These are phyloP conservation scores for Stygiomarasmius scandens DNA, from an alignment of 1,284 basidiomycete species.

Conservation along the genomic window DNA sequence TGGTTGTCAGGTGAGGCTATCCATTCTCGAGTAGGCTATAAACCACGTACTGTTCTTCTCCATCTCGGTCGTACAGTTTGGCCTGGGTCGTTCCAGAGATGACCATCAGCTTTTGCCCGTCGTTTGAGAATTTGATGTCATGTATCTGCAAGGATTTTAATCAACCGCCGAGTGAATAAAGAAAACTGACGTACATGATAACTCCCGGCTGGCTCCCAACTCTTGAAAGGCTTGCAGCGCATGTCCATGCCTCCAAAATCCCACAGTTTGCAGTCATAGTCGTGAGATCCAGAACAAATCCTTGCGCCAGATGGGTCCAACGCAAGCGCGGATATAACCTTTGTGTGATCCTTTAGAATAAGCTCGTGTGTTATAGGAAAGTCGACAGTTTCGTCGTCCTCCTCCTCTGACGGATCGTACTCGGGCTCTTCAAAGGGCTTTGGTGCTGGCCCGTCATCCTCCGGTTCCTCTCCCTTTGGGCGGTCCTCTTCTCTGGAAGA, in stretches of 20 bases:
- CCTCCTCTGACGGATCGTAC: constrained; percentile 60
- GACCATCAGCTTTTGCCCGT: constrained; percentile 83
- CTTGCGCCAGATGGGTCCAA: constrained; percentile 94
- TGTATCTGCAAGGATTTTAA: constrained; percentile 62
- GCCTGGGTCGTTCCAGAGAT: constrained; percentile 89
- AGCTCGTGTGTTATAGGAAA: constrained; percentile 91
- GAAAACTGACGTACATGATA: constrained; percentile 74
- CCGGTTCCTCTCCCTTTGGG: no score
- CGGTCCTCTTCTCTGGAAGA: constrained; percentile 18
- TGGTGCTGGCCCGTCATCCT: no score
- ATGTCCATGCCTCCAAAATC: constrained; percentile 98
- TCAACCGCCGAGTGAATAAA: constrained; percentile 10
- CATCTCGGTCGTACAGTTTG: constrained; percentile 88
- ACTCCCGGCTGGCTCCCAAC: constrained; percentile 90
- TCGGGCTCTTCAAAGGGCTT: constrained; percentile 59
- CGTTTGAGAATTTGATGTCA: constrained; percentile 85
- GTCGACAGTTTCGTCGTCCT: constrained; percentile 54
- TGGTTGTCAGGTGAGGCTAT: constrained; percentile 57
- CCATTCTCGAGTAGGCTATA: constrained; percentile 24
- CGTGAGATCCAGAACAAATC: constrained; percentile 89
- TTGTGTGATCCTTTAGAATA: constrained; percentile 89
- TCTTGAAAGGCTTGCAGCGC: constrained; percentile 90
- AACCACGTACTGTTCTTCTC: constrained; percentile 80
- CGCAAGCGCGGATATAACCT: constrained; percentile 90
- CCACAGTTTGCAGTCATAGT: constrained; percentile 98